Base-by-base conservation (phyloP, 140 eudicot species). In the Bidens hawaiensis region DNA sequence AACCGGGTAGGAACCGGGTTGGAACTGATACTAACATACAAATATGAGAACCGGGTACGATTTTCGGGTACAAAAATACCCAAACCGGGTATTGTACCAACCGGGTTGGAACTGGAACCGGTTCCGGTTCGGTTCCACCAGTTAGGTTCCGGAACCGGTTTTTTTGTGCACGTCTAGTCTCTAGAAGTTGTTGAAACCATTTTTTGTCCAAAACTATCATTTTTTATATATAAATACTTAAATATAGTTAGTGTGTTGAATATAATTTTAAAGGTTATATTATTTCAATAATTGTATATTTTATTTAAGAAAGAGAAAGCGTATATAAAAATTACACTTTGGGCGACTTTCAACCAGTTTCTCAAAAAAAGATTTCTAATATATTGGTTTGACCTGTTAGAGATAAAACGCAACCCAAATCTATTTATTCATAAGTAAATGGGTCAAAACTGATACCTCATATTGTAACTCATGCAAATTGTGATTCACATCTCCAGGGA, bases 401-500 rank as follows among this genome's bases (percentile, higher is more conserved):
- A 6, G 52, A 46, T 46, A 46, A 17, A 16, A 16, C 13, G 9
- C 18, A 46, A 46, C 52, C 24, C 13, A 4, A 46, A 18, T 18
- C 11, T 17, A 46, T 6, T 6, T 13, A 16, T 42, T 42, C 48
- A 42, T 14, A 42, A 42, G 48, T 17, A 17, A n/a, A n/a, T 5
- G 11, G 28, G 56, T 22, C 24, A 24, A 21, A 49, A 18, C 12
- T 22, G 16, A 3, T 0, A 8, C 58, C 58, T 53, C 60, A 60
- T 12, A 25, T 42, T 2, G 8, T 59, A 41, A 67, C 30, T 50
- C 13, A 16, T 21, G 64, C 30, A 42, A 4, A 36, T 25, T 53
- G 50, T 60, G 41, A 49, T 58, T 57, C 49, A 62, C 31, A 19
- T 68, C 65, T 34, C 53, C 98, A 91, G 98, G 73, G 98, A 91